These are phyloP conservation scores for Podila verticillata DNA, from an alignment of 192 early-diverging fungal genomes.

Conservation along the genomic window DNA sequence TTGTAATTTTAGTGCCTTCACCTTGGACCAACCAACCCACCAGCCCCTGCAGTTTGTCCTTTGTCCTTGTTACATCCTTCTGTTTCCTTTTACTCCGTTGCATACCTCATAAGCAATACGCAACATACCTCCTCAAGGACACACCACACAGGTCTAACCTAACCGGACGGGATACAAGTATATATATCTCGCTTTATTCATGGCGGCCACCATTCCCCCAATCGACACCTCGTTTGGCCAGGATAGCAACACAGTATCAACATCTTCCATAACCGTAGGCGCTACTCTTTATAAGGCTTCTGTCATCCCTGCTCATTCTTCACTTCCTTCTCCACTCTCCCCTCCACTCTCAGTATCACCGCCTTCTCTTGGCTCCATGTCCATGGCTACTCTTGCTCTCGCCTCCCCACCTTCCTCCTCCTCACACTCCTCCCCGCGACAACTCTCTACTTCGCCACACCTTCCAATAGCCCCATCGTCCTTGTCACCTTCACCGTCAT, in stretches of 20 bases:
- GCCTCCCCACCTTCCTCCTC: conserved; percentile 15
- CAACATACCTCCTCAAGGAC: neutral
- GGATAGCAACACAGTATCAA: conserved; percentile 13
- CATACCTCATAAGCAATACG: neutral
- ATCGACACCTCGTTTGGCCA: conserved; percentile 26
- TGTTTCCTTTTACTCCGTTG: neutral
- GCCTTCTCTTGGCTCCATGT: conserved; percentile 15
- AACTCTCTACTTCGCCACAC: neutral
- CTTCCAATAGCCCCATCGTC: neutral
- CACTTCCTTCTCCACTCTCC: conserved; percentile 44
- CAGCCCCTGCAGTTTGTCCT: neutral
- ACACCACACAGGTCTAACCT: too few relatives aligned
- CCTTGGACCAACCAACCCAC: neutral
- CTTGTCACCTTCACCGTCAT: neutral
- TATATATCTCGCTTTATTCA: neutral
- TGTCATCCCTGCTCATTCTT: conserved; percentile 40
- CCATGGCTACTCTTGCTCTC: conserved; percentile 21
- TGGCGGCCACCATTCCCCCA: conserved; percentile 3
- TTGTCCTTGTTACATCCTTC: neutral
- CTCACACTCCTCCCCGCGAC: neutral
- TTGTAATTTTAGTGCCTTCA: neutral
- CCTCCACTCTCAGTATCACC: conserved; percentile 43
- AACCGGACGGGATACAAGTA: too few relatives aligned
- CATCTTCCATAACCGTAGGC: conserved; percentile 2
- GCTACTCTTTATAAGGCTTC: neutral